phyloP scores from a whole-genome alignment of 2,329 filamentous ascomycete species.

The Cryphonectria nitschkei region DNA sequence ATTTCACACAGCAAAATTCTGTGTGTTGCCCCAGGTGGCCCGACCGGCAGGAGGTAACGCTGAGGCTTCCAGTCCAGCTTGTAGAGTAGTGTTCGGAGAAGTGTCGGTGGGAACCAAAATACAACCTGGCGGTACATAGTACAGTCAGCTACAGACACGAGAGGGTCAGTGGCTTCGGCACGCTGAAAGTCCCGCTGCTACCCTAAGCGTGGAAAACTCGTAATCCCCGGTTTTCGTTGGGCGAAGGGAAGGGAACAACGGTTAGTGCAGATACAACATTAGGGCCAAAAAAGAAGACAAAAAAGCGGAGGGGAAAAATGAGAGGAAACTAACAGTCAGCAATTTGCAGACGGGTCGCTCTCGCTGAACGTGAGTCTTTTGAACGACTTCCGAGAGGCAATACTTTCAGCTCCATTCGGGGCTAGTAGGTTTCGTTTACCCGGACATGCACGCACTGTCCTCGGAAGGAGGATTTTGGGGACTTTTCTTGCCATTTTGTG shows the following conservation, averaged over 20 bases:
- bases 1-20: background rate
- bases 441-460: background rate
- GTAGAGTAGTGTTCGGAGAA: conserved; percentile 13
- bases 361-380: background rate
- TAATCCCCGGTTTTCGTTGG: background rate
- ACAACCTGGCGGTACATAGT: background rate
- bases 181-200: conserved; percentile 7
- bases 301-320: background rate
- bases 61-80: background rate
- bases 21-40: background rate
- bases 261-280: background rate
- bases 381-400: background rate
- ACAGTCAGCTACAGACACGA: background rate
- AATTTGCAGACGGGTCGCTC: background rate
- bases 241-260: background rate
- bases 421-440: background rate
- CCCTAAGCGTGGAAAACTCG: background rate
- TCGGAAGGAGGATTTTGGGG: background rate
- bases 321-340: background rate
- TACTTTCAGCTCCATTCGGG: background rate
- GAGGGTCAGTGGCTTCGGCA: background rate
- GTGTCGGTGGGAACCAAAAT: conserved; percentile 21
- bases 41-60: background rate
- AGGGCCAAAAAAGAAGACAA: too few relatives aligned
- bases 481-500: background rate